These are phyloP conservation scores for Ehretia macrophylla DNA, from an alignment of 257 asterid genomes.

Conservation along the genomic window DNA sequence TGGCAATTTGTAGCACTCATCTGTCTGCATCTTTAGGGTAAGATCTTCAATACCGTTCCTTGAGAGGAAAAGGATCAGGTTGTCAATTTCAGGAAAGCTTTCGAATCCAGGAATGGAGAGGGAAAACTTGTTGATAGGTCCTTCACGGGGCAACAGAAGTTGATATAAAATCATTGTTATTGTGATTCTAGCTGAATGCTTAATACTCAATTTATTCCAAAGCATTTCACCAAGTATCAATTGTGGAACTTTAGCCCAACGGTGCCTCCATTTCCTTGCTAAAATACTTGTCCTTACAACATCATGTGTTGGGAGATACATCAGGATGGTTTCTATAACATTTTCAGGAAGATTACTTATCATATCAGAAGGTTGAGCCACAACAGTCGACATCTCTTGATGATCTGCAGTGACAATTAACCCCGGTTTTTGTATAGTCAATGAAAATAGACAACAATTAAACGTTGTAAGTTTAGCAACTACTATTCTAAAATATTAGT, in stretches of 20 bases:
- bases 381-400: neutral
- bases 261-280: neutral
- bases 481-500: no score
- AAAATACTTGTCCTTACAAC: neutral
- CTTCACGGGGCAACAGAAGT: constrained; percentile 14
- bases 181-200: neutral
- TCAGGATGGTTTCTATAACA: neutral
- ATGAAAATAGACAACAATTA: no score
- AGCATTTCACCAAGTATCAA: neutral
- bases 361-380: neutral
- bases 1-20: constrained; percentile 6
- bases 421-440: no score
- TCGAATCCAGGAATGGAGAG: constrained; percentile 13
- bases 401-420: no score
- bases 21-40: neutral
- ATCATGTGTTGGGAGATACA: neutral
- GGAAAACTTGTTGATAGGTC: constrained; percentile 12
- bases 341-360: neutral
- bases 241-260: neutral
- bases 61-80: constrained; percentile 4
- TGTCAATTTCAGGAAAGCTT: constrained; percentile 14
- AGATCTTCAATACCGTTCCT: constrained; percentile 11
- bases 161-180: neutral
- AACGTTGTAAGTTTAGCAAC: no score
- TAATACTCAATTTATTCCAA: neutral